Percentiles rank a stretch among this genome's conserved stretches.
phyloP scores from a whole-genome alignment of 2,329 filamentous ascomycete genomes.

The Coleophoma crateriformis region DNA sequence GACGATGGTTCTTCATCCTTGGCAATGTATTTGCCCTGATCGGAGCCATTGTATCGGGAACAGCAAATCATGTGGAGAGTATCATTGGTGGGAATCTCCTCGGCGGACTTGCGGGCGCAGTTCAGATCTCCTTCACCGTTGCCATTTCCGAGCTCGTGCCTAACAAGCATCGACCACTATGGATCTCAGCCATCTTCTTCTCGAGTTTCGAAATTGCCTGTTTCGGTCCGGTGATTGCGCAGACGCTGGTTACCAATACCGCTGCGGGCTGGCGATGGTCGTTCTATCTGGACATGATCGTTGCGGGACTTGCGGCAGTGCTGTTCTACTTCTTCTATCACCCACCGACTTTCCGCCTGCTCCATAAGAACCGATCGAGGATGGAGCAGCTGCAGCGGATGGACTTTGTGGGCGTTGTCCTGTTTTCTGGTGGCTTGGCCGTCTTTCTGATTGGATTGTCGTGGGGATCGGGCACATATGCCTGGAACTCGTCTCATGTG shows the following conservation, averaged over 20 bases:
- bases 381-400: slow-evolving; percentile 16
- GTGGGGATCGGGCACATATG: slow-evolving; percentile 32
- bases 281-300: slow-evolving; percentile 24
- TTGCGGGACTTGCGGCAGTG: slow-evolving; percentile 22
- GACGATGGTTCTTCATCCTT: slow-evolving; percentile 33
- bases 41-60: slow-evolving; percentile 30
- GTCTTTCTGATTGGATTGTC: slow-evolving; percentile 38
- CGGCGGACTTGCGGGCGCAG: slow-evolving; percentile 28
- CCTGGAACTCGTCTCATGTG: slow-evolving; percentile 30
- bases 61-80: slow-evolving; percentile 28
- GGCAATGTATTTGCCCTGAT: slow-evolving; percentile 26
- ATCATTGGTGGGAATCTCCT: slow-evolving; percentile 32
- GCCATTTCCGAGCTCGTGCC: slow-evolving; percentile 38
- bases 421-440: slow-evolving; percentile 34
- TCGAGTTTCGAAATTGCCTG: slow-evolving; percentile 25
- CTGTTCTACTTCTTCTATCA: slow-evolving; percentile 29
- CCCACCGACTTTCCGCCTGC: slow-evolving; percentile 25
- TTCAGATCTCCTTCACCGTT: slow-evolving; percentile 35
- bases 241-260: slow-evolving; percentile 21
- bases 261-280: slow-evolving; percentile 22
- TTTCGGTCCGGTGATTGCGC: slow-evolving; percentile 23
- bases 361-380: slow-evolving; percentile 4
- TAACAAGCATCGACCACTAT: slow-evolving; percentile 32
- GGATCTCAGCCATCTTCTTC: slow-evolving; percentile 30
- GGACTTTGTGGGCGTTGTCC: slow-evolving; percentile 22